These are phyloP conservation scores for Fennellomyces sp. DNA, from an alignment of 371 early-diverging fungal species.

Conservation along the genomic window DNA sequence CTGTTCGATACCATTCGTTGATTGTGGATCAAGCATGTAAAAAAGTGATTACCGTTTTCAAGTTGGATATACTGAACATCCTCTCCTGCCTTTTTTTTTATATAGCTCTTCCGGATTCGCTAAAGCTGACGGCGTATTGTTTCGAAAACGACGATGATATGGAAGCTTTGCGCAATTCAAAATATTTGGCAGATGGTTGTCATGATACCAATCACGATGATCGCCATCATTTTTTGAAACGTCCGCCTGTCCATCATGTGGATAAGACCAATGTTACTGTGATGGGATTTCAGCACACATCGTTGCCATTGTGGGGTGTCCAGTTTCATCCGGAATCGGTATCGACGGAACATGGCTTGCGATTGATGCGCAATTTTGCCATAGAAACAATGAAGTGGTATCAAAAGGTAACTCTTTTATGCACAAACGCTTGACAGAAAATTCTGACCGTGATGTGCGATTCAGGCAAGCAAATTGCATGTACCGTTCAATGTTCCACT, in stretches of 20 bases:
- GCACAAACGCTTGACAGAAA: not conserved
- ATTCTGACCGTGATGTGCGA: not conserved
- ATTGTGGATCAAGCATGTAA: constrained; percentile 63
- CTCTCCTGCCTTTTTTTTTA: constrained; percentile 18
- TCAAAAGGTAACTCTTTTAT: constrained; percentile 6
- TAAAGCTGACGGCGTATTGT: constrained; percentile 63
- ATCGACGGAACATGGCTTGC: constrained; percentile 77
- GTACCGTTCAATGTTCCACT: not conserved
- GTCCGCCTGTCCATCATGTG: constrained; percentile 2
- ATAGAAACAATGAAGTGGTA: constrained; percentile 49
- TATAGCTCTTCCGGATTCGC: constrained; percentile 60
- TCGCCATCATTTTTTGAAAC: constrained; percentile 30
- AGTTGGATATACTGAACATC: not conserved
- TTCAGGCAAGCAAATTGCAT: not conserved
- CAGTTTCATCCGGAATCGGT: constrained; percentile 98
- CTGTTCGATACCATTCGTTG: constrained; percentile 92
- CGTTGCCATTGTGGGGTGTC: constrained; percentile 84
- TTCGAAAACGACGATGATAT: constrained; percentile 49
- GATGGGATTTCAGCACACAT: constrained; percentile 83
- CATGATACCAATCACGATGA: not conserved
- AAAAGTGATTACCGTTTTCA: constrained; percentile 6
- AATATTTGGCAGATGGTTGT: constrained; percentile 30
- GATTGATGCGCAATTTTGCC: constrained; percentile 77
- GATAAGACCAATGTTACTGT: constrained; percentile 40
- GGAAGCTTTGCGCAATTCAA: constrained; percentile 32